These are phyloP conservation scores for Beauveria pseudobassiana DNA, from an alignment of 2,329 filamentous ascomycete species.

Conservation along the genomic window DNA sequence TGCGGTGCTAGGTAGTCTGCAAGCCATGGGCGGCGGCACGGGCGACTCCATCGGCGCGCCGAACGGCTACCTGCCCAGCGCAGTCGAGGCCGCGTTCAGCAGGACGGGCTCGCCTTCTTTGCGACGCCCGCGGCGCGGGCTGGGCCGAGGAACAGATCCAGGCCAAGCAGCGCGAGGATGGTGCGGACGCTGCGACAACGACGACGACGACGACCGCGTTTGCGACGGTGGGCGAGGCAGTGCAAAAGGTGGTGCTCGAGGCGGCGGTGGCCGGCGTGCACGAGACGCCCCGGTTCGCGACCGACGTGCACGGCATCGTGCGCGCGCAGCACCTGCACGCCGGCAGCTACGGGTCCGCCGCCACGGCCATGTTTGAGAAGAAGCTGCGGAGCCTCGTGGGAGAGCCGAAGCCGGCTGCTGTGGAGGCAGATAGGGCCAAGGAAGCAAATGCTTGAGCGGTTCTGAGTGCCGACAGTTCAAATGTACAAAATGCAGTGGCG, in stretches of 20 bases:
- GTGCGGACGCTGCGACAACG: constrained; percentile 11
- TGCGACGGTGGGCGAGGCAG: constrained; percentile 24
- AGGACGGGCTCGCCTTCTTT: constrained; percentile 24
- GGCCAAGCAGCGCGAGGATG: not conserved
- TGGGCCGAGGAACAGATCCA: constrained; percentile 25
- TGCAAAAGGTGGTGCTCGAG: constrained; percentile 26
- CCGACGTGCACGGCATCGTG: constrained; percentile 26
- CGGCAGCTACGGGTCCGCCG: constrained; percentile 27
- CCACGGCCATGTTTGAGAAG: constrained; percentile 31
- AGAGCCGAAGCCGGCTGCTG: not conserved
- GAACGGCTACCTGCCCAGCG: constrained; percentile 23
- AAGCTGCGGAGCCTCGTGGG: constrained; percentile 28
- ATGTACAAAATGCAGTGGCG: not conserved
- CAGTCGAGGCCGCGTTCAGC: constrained; percentile 21
- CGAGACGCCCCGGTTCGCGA: constrained; percentile 26
- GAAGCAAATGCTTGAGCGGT: not conserved
- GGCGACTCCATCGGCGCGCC: constrained; percentile 27
- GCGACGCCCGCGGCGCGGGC: constrained; percentile 21
- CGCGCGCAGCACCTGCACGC: constrained; percentile 30
- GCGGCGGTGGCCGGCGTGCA: constrained; percentile 29
- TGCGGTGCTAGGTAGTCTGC: constrained; percentile 29
- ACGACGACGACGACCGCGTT: constrained; percentile 19
- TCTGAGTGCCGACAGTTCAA: not conserved
- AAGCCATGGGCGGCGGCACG: constrained; percentile 23
- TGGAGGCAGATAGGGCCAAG: not conserved